Evolutionary conservation across 1,284 basidiomycete species (phyloP).

Genomic region (Neotropicomus parvogracilis): DNA sequence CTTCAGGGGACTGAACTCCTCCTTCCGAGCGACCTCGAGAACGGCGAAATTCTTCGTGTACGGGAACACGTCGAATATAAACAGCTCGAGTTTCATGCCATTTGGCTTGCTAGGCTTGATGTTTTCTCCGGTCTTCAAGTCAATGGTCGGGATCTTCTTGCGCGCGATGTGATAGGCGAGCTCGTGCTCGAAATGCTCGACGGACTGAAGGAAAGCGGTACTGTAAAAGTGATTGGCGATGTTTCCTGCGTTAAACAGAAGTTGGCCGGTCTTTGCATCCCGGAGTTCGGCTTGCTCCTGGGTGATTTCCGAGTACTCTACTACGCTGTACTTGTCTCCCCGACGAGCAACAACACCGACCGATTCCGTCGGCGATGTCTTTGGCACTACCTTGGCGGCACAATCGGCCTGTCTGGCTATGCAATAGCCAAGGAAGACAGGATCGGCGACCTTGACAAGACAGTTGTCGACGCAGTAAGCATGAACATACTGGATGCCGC

Average conservation of each 20-base stretch:
- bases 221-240: slow-evolving; percentile 99
- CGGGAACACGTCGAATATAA: slow-evolving; percentile 99
- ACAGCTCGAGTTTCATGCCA: slow-evolving; percentile 99
- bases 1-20: slow-evolving; percentile 97
- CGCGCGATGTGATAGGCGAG: slow-evolving; percentile 97
- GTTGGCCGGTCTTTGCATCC: slow-evolving; percentile 66
- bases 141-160: slow-evolving; percentile 92
- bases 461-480: slow-evolving; percentile 99
- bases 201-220: slow-evolving; percentile 75
- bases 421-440: slow-evolving; percentile 93
- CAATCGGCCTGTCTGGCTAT: slow-evolving; percentile 84
- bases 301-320: slow-evolving; percentile 97
- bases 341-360: slow-evolving; percentile 92
- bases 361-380: slow-evolving; percentile 81
- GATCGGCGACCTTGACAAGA: slow-evolving; percentile 95
- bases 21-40: slow-evolving; percentile 82
- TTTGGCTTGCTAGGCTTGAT: slow-evolving; percentile 90
- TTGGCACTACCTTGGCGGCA: slow-evolving; percentile 96
- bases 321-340: slow-evolving; percentile 82
- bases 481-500: slow-evolving; percentile 87
- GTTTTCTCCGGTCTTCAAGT: slow-evolving; percentile 57
- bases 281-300: slow-evolving; percentile 79
- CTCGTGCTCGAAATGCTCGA: slow-evolving; percentile 81
- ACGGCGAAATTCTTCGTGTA: slow-evolving; percentile 83
- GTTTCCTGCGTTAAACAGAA: slow-evolving; percentile 93